Evolutionary conservation across 768 basidiomycete species (phyloP), one percentile per base, ranked within the genome.

Genomic region (Amanita fuliginea): DNA sequence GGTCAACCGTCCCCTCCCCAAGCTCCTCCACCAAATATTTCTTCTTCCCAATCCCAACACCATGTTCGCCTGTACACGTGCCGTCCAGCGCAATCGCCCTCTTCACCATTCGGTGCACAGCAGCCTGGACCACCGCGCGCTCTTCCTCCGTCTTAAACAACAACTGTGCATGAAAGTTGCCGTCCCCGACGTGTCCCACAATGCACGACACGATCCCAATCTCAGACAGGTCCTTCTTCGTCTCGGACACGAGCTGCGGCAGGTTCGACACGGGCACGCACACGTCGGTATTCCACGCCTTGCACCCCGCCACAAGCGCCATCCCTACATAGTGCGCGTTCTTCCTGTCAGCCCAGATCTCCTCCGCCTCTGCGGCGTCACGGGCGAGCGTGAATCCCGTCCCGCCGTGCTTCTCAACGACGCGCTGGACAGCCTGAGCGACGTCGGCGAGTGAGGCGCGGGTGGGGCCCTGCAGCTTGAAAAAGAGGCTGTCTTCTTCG

Each of bases 61-160:
- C 91, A 58, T 93, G 90, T 57, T 93, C 90, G 3, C 86, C 86
- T 0, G 81, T 84, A 83, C 85, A 87, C 36, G 85, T 86, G 16
- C 85, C 85, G 54, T 86, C 85, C 45, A 87, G 68, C 16, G 67
- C 72, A 49, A 87, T 78, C 2, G 85, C 85, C 11, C 82, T 70
- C 53, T 72, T 64, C 2, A 86, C 80, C 77, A 87, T 80, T 45
- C 78, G 64, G 49, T 75, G 68, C 3, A 81, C 80, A 2, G 69
- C 71, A 21, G 67, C 66, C 45, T 66, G 62, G 0, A 68, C 78
- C 9, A 56, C 56, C 35, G 59, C 60, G 22, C 59, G 52, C 52
- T 86, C 81, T 19, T 78, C 70, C 6, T 83, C 78, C 22, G 68
- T 72, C 14, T 69, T 64, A 63, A 82, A 81, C 13, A 86, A 62